Percentiles rank a stretch among this genome's conserved stretches.
Conservation (phyloP, 495 filamentous ascomycete genomes). For the Penicillium flavigenum region DNA sequence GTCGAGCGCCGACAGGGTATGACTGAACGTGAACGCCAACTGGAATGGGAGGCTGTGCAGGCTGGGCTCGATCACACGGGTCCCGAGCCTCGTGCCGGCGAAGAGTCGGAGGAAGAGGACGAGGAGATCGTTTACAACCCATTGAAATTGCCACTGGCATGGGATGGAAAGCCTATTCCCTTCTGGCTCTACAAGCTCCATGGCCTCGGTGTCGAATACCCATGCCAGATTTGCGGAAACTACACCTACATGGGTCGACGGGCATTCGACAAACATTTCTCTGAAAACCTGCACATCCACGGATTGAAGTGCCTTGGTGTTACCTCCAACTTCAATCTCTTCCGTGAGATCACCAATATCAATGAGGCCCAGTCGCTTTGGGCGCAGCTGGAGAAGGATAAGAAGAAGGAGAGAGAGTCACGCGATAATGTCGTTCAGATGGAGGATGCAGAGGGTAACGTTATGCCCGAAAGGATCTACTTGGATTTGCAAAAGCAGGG, state of each 20-base stretch:
- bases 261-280: conserved; percentile 98
- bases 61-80: conserved; percentile 53
- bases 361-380: conserved; percentile 83
- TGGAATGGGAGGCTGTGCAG: conserved; percentile 85
- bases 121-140: conserved; percentile 95
- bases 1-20: conserved; percentile 93
- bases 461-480: conserved; percentile 98
- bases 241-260: conserved; percentile 95
- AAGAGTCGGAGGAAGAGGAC: conserved; percentile 62
- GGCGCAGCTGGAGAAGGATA: conserved; percentile 89
- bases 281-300: conserved; percentile 86
- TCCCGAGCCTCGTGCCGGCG: conserved; percentile 51
- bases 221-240: conserved; percentile 96
- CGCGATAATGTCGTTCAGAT: conserved; percentile 90
- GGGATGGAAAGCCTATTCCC: conserved; percentile 98
- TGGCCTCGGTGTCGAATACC: conserved; percentile 90
- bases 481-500: conserved; percentile 69
- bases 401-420: conserved; percentile 70
- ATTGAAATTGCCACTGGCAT: conserved; percentile 88
- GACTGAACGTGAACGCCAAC: conserved; percentile 90
- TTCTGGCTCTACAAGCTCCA: conserved; percentile 99
- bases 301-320: conserved; percentile 92
- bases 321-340: conserved; percentile 80
- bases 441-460: conserved; percentile 96
- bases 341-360: conserved; percentile 90